Base-by-base conservation (phyloP, 805 yeast species). In the Cyberlindnera saturnus region DNA sequence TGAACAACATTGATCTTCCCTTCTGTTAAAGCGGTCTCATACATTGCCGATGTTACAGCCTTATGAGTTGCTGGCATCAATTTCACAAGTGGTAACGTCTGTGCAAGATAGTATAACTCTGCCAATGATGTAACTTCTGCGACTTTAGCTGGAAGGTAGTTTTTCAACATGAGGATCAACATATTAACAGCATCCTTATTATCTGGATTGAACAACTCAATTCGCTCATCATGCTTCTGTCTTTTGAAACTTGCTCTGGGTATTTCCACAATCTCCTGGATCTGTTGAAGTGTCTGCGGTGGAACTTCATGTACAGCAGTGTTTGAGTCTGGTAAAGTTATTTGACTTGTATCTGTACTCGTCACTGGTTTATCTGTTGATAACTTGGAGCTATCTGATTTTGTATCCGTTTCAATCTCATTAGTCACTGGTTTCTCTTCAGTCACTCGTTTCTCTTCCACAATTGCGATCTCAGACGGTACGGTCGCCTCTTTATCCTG, bases 1-100 rank as follows among this genome's bases (percentile, higher is more conserved):
- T 88, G 85, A 16, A 88, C 79, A 10, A 89, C 96, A 0, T 95
- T 86, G 3, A 91, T 81, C 59, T 90, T 85, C 4, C 96, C 96
- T 59, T 93, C 99, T 13, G 87, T 75, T 30, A 90, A 67, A 0
- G 96, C 86, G 54, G 84, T 77, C 57, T 88, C 95, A 64, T 79
- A 93, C 44, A 86, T 79, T 40, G 87, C 91, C 0, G 98, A 86
- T 29, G 89, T 79, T 32, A 91, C 69, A 0, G 86, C 82, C 58
- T 93, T 93, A 57, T 90, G 96, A 4, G 96, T 80, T 29, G 89
- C 75, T 0, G 95, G 88, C 28, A 93, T 67, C 17, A 91, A 68
- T 52, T 85, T 87, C 6, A 86, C 81, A 37, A 90, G 64, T 0
- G 96, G 98, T 36, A 89, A 68, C 0, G 96, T 84, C 58, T 91